Evolutionary conservation across 768 basidiomycete genomes (phyloP).

Genomic region (Jaapia argillacea): DNA sequence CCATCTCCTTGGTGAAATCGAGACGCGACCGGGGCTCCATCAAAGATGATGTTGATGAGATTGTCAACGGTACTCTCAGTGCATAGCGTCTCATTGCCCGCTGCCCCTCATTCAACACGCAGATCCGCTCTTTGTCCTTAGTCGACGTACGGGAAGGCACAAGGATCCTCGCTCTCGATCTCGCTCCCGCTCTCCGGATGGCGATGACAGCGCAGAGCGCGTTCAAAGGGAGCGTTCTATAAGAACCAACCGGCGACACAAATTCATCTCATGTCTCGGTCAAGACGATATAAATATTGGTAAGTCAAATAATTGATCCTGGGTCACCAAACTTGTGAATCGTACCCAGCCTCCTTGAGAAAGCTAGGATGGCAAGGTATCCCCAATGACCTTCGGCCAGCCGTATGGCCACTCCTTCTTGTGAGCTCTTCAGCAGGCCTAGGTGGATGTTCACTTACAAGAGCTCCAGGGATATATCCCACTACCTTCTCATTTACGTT

Average conservation of each 20-base stretch:
- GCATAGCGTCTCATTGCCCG: conserved; percentile 7
- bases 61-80: conserved; percentile 57
- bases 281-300: conserved; percentile 77
- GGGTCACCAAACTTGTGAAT: neutral
- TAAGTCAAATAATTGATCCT: conserved; percentile 23
- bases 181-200: conserved; percentile 13
- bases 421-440: conserved; percentile 34
- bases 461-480: conserved; percentile 79
- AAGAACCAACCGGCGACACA: conserved; percentile 65
- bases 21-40: conserved; percentile 40
- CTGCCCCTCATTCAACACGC: conserved; percentile 20
- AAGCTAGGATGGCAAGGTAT: conserved; percentile 95
- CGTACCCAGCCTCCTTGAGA: conserved; percentile 58
- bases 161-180: neutral
- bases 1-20: conserved; percentile 21
- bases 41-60: conserved; percentile 60
- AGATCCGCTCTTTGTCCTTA: conserved; percentile 55
- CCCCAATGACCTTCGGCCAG: conserved; percentile 75
- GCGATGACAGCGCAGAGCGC: conserved; percentile 39
- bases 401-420: conserved; percentile 91
- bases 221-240: conserved; percentile 69
- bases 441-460: neutral
- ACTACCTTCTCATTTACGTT: conserved; percentile 64
- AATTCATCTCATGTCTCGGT: conserved; percentile 73
- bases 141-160: conserved; percentile 20